Conservation (phyloP, 2,329 filamentous ascomycete species). For the Sphaceloma murrayae region DNA sequence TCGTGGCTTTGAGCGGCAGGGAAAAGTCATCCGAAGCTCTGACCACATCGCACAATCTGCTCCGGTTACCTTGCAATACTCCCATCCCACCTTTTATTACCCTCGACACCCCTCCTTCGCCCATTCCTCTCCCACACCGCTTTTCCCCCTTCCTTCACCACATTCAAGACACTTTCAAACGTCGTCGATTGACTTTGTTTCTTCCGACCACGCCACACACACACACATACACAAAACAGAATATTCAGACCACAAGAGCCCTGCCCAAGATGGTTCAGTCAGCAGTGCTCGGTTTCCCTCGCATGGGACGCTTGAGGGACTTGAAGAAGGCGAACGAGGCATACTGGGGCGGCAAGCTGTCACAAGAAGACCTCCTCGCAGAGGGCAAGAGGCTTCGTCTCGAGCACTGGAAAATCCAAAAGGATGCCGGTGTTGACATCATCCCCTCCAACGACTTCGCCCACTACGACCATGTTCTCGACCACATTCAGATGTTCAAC, state of each 20-base stretch:
- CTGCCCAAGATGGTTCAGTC: constrained; percentile 41
- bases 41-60: constrained; percentile 13
- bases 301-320: constrained; percentile 97
- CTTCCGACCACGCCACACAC: constrained; percentile 5
- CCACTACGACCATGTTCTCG: constrained; percentile 94
- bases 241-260: too few relatives aligned
- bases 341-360: constrained; percentile 93
- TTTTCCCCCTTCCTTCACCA: constrained; percentile 16
- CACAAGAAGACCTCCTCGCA: constrained; percentile 76
- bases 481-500: constrained; percentile 96
- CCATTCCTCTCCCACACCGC: constrained; percentile 13
- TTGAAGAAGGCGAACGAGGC: constrained; percentile 99
- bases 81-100: constrained; percentile 16
- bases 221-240: constrained; percentile 15
- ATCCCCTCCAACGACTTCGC: constrained; percentile 99
- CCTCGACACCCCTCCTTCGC: constrained; percentile 4
- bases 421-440: constrained; percentile 92
- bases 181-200: constrained; percentile 5
- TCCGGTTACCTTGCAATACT: constrained; percentile 5
- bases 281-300: constrained; percentile 93
- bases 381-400: constrained; percentile 96
- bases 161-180: background rate
- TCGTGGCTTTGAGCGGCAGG: constrained; percentile 8
- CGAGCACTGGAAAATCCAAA: constrained; percentile 99
- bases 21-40: constrained; percentile 7